Evolutionary conservation across 2,329 filamentous ascomycete genomes (phyloP).

Genomic region (Colletotrichum cuscutae): DNA sequence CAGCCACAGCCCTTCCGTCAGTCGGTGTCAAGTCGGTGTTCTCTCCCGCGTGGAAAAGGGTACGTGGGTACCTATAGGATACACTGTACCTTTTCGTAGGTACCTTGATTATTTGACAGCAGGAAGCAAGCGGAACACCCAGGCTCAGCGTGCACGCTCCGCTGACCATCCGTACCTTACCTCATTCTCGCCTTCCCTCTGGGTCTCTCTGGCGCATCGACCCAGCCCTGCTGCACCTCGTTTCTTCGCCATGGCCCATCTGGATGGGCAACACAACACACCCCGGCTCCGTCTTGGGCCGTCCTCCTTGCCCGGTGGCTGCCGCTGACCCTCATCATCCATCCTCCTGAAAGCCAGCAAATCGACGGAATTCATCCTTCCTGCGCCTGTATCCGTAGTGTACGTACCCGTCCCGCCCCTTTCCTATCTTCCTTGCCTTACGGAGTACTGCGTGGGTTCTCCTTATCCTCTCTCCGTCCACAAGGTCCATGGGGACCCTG

Average conservation of each 20-base stretch:
- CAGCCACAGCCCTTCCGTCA: background rate
- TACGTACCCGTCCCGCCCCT: constrained; percentile 3
- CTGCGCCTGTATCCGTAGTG: too few relatives aligned
- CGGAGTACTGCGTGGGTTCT: background rate
- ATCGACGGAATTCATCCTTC: background rate
- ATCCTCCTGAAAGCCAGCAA: background rate
- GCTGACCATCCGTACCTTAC: constrained; percentile 17
- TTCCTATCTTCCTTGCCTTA: background rate
- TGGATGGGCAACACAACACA: background rate
- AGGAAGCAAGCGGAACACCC: background rate
- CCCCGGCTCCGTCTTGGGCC: constrained; percentile 22
- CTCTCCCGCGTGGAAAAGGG: background rate
- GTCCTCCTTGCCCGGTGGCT: constrained; percentile 24
- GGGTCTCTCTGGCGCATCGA: constrained; percentile 1
- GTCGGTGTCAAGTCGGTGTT: constrained; percentile 28
- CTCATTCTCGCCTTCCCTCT: constrained; percentile 5
- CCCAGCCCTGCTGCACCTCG: constrained; percentile 11
- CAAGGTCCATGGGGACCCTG: constrained; percentile 29
- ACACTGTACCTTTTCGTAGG: background rate
- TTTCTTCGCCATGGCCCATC: constrained; percentile 14
- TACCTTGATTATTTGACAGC: background rate
- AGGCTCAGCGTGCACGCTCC: constrained; percentile 12
- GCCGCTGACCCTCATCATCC: constrained; percentile 28
- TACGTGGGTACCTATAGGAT: background rate
- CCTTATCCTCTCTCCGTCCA: constrained; percentile 28